Conservation (phyloP, 805 yeast species). For the Ogataea degrootiae region DNA sequence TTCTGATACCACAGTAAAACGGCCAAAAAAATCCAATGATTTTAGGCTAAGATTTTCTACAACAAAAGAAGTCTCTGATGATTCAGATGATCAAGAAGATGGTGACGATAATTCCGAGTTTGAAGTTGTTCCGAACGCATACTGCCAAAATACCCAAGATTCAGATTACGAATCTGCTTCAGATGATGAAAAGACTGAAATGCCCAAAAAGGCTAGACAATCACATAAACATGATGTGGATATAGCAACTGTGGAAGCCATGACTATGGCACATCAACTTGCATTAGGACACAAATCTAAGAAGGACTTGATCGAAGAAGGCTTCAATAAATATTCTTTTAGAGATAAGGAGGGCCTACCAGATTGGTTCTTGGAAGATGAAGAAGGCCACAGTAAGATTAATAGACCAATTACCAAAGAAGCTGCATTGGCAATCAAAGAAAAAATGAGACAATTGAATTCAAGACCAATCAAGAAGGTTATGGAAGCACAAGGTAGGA, state of each 20-base stretch:
- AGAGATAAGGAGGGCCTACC: slow-evolving; percentile 89
- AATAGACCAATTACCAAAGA: slow-evolving; percentile 94
- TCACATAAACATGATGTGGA: slow-evolving; percentile 65
- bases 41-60: not conserved
- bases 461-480: slow-evolving; percentile 99
- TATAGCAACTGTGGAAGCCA: slow-evolving; percentile 89
- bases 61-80: slow-evolving; percentile 16
- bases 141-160: slow-evolving; percentile 32
- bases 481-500: slow-evolving; percentile 95
- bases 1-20: slow-evolving; percentile 3
- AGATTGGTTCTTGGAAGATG: slow-evolving; percentile 96
- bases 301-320: slow-evolving; percentile 86
- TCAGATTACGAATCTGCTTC: slow-evolving; percentile 43
- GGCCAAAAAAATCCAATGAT: slow-evolving; percentile 2
- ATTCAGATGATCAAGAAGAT: slow-evolving; percentile 15
- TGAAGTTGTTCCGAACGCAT: slow-evolving; percentile 43
- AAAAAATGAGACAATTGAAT: slow-evolving; percentile 73
- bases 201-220: slow-evolving; percentile 35
- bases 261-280: slow-evolving; percentile 95
- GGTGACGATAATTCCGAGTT: slow-evolving; percentile 27
- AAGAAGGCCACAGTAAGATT: slow-evolving; percentile 77
- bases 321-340: slow-evolving; percentile 87
- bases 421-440: slow-evolving; percentile 74
- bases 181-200: slow-evolving; percentile 46
- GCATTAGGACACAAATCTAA: slow-evolving; percentile 85